Evolutionary conservation across 805 yeast species (phyloP).

Genomic region (Suhomyces sp.): DNA sequence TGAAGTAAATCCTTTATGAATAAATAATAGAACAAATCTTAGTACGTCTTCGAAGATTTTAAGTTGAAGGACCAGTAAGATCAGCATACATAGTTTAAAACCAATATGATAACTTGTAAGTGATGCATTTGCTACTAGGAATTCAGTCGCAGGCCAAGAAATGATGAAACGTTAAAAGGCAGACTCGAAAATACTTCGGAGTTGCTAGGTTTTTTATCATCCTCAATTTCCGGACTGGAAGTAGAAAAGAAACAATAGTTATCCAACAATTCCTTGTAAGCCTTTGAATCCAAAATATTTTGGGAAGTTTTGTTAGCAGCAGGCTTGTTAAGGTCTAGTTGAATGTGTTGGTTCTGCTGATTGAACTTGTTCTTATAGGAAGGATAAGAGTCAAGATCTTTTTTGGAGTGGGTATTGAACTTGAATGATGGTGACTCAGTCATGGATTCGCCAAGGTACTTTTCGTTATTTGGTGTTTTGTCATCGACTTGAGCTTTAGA

Average conservation of each 20-base stretch:
- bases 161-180: neutral
- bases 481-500: neutral
- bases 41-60: no score
- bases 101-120: no score
- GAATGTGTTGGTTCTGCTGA: neutral
- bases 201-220: neutral
- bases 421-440: neutral
- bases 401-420: neutral
- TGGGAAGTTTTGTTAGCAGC: neutral
- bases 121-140: no score
- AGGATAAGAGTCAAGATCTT: neutral
- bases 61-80: no score
- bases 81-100: no score
- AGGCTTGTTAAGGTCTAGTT: neutral
- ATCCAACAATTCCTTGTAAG: constrained; percentile 56
- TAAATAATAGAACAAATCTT: no score
- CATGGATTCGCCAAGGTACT: neutral
- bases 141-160: neutral
- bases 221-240: neutral
- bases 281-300: constrained; percentile 40
- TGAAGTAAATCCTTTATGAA: no score
- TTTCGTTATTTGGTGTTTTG: neutral
- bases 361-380: constrained; percentile 3
- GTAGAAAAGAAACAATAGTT: constrained; percentile 56
- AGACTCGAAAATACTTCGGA: neutral